These are phyloP conservation scores for Mangifera indica DNA, from an alignment of 345 rosid genomes.

Conservation along the genomic window DNA sequence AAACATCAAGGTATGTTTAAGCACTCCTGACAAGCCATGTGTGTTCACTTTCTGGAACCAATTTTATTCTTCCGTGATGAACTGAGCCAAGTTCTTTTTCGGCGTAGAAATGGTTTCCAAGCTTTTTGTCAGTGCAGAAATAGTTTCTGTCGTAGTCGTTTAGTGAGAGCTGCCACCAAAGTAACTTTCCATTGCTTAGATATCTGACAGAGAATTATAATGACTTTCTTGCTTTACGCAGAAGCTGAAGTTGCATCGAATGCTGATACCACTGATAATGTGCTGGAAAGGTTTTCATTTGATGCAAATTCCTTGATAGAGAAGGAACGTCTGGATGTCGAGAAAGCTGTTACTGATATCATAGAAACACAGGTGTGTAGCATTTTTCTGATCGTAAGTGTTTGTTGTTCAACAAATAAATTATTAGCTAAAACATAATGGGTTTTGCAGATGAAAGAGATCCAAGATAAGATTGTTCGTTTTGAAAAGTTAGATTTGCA, in stretches of 20 bases:
- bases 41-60: neutral
- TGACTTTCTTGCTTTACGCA: constrained; percentile 27
- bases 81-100: neutral
- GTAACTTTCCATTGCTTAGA: constrained; percentile 6
- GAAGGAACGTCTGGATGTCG: constrained; percentile 68
- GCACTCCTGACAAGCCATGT: neutral
- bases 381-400: constrained; percentile 1
- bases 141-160: too few relatives aligned
- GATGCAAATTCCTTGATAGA: constrained; percentile 52
- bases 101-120: neutral
- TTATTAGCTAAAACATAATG: constrained; percentile 9
- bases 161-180: too few relatives aligned
- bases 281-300: constrained; percentile 34
- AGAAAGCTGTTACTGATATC: constrained; percentile 53
- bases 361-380: constrained; percentile 63
- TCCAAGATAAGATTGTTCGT: constrained; percentile 53
- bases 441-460: constrained; percentile 66
- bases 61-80: neutral
- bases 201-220: neutral
- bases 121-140: neutral
- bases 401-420: neutral
- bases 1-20: constrained; percentile 40
- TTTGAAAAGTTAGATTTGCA: constrained; percentile 80
- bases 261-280: constrained; percentile 37
- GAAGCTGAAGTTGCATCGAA: constrained; percentile 38